These are phyloP conservation scores for Stephanocyclus meneghinianus DNA, from an alignment of 352 stramenopile species.

Conservation along the genomic window DNA sequence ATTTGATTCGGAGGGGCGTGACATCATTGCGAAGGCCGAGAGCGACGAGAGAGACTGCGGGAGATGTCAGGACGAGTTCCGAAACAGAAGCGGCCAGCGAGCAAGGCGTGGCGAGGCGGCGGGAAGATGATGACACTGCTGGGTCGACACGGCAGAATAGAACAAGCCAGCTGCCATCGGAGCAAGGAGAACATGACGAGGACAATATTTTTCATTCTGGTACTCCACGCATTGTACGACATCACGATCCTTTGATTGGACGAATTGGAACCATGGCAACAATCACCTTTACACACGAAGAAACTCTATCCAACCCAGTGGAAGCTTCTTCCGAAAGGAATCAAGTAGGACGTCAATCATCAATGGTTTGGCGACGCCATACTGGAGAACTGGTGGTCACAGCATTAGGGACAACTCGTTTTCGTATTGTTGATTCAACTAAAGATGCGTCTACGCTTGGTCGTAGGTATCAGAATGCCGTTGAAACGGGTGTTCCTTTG, in stretches of 20 bases:
- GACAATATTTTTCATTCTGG: slow-evolving; percentile 44
- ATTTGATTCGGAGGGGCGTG: slow-evolving; percentile 51
- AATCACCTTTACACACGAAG: slow-evolving; percentile 68
- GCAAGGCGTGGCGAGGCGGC: slow-evolving; percentile 1
- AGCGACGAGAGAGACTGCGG: slow-evolving; percentile 6
- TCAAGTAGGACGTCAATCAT: slow-evolving; percentile 20
- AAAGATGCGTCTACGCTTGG: background rate
- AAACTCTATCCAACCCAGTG: slow-evolving; percentile 12
- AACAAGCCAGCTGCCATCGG: background rate
- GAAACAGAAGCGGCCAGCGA: slow-evolving; percentile 6
- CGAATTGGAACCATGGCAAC: slow-evolving; percentile 67
- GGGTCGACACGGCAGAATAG: background rate
- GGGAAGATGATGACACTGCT: slow-evolving; percentile 10
- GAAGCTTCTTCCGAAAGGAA: slow-evolving; percentile 7
- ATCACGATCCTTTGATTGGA: slow-evolving; percentile 51
- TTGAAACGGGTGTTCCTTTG: slow-evolving; percentile 32
- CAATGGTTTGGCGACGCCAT: slow-evolving; percentile 38
- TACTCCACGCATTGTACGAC: background rate
- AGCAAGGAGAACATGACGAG: slow-evolving; percentile 15
- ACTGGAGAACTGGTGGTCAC: slow-evolving; percentile 46
- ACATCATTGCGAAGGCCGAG: slow-evolving; percentile 22
- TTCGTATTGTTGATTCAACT: slow-evolving; percentile 36
- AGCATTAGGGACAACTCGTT: slow-evolving; percentile 47
- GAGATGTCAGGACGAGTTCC: slow-evolving; percentile 3
- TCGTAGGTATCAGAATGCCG: background rate